Evolutionary conservation across 2,329 filamentous ascomycete genomes (phyloP).

Genomic region (Capronia americana): DNA sequence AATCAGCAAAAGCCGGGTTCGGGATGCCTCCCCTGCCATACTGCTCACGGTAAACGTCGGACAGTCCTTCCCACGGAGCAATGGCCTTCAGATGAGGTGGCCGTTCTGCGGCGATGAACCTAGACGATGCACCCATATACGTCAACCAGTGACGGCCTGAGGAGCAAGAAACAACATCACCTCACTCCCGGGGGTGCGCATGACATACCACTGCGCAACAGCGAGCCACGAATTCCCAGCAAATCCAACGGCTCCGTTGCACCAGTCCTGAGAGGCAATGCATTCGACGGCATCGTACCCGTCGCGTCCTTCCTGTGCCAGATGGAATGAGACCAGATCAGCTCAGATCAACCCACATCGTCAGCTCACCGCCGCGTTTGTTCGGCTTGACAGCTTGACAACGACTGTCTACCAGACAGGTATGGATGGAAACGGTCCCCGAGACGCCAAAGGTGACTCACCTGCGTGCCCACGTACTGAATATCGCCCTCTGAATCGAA

Average conservation of each 20-base stretch:
- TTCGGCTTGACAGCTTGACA: neutral
- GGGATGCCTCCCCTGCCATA: constrained; percentile 52
- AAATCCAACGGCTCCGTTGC: constrained; percentile 53
- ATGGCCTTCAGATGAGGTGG: constrained; percentile 57
- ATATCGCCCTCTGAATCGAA: constrained; percentile 44
- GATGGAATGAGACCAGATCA: neutral
- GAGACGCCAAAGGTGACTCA: constrained; percentile 1
- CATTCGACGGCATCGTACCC: constrained; percentile 55
- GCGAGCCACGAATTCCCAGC: constrained; percentile 55
- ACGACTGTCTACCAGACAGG: neutral
- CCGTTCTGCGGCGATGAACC: constrained; percentile 51
- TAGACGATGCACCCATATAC: constrained; percentile 40
- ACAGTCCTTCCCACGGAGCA: constrained; percentile 56
- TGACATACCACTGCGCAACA: constrained; percentile 48
- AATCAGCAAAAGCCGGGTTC: constrained; percentile 25
- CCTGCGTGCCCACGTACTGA: constrained; percentile 48
- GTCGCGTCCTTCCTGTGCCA: constrained; percentile 51
- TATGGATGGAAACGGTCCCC: neutral
- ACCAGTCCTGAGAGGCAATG: constrained; percentile 53
- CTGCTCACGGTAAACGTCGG: constrained; percentile 56
- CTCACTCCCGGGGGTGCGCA: neutral
- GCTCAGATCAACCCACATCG: neutral
- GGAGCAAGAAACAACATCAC: neutral
- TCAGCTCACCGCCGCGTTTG: neutral
- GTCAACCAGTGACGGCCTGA: neutral